phyloP scores from a whole-genome alignment of 495 filamentous ascomycete genomes.

The Penicillium nucicola region DNA sequence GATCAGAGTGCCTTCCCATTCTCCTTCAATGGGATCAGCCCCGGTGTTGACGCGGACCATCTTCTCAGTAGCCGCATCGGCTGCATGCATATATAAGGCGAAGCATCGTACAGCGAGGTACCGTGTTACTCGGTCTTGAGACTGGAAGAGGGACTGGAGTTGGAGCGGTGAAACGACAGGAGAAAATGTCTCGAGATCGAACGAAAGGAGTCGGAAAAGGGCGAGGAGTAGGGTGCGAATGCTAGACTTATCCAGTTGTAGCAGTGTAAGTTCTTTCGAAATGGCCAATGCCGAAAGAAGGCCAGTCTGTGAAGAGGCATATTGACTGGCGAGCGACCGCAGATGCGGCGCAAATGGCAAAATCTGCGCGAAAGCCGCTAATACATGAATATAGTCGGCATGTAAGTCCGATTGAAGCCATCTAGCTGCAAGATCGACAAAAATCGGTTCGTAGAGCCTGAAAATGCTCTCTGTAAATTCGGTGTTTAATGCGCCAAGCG shows the following conservation, averaged over 20 bases:
- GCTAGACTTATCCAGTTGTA: slow-evolving; percentile 33
- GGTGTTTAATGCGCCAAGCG: slow-evolving; percentile 62
- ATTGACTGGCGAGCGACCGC: slow-evolving; percentile 43
- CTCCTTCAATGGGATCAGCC: slow-evolving; percentile 56
- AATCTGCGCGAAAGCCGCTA: slow-evolving; percentile 75
- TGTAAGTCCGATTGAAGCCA: slow-evolving; percentile 56
- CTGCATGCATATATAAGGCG: slow-evolving; percentile 72
- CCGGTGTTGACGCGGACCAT: slow-evolving; percentile 65
- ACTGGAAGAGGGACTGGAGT: slow-evolving; percentile 64
- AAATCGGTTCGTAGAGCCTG: slow-evolving; percentile 62
- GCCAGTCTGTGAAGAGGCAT: slow-evolving; percentile 40
- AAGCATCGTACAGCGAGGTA: slow-evolving; percentile 81
- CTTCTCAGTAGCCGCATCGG: slow-evolving; percentile 70
- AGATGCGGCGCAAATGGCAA: slow-evolving; percentile 76
- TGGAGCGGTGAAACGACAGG: slow-evolving; percentile 58
- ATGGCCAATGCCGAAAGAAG: slow-evolving; percentile 38
- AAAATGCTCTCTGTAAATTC: slow-evolving; percentile 66
- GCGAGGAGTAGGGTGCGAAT: slow-evolving; percentile 56
- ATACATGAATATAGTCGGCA: slow-evolving; percentile 45
- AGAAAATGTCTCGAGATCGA: slow-evolving; percentile 64
- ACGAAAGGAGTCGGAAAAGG: slow-evolving; percentile 71
- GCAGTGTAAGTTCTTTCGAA: slow-evolving; percentile 36
- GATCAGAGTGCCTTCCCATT: slow-evolving; percentile 72
- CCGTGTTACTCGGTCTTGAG: slow-evolving; percentile 57
- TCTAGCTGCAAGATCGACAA: slow-evolving; percentile 75